These are phyloP conservation scores for Lolium perenne DNA, from an alignment of 176 grass and related monocot genomes.

Conservation along the genomic window DNA sequence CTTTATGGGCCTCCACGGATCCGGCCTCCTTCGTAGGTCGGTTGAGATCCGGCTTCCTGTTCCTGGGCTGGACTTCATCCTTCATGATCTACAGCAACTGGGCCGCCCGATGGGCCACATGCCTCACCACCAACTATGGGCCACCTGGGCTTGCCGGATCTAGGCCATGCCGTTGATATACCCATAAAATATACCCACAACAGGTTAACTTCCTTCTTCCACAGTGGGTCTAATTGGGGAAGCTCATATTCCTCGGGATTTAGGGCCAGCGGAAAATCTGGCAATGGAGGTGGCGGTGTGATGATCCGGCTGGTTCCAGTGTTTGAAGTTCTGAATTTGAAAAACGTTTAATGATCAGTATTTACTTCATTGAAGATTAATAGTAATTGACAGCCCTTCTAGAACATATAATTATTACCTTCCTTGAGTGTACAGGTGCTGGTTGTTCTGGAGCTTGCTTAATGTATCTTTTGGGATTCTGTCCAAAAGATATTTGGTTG, in stretches of 20 bases:
- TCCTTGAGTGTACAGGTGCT: constrained; percentile 68
- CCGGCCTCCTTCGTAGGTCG: too few relatives aligned
- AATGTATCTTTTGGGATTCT: constrained; percentile 74
- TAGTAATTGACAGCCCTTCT: not conserved
- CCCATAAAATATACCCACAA: too few relatives aligned
- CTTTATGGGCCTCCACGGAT: too few relatives aligned
- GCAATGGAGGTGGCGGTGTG: constrained; percentile 57
- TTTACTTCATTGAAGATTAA: constrained; percentile 3
- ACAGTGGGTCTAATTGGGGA: constrained; percentile 58
- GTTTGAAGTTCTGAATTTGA: constrained; percentile 35
- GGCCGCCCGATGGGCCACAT: too few relatives aligned
- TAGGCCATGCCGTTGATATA: too few relatives aligned
- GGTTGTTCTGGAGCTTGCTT: constrained; percentile 63
- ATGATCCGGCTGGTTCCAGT: constrained; percentile 42
- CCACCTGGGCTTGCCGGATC: too few relatives aligned
- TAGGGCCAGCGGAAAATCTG: constrained; percentile 78
- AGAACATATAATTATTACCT: constrained; percentile 55
- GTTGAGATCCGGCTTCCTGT: too few relatives aligned
- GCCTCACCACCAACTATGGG: too few relatives aligned
- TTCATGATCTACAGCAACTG: too few relatives aligned
- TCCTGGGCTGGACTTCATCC: too few relatives aligned
- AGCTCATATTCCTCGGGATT: constrained; percentile 83
- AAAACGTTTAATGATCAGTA: constrained; percentile 35
- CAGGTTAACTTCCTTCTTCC: constrained; percentile 62
- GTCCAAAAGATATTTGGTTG: constrained; percentile 79